Percentiles rank a stretch among this genome's conserved stretches.
These are phyloP conservation scores for Plasmodium blacklocki DNA, from an alignment of 169 alveolate genomes.

Conservation along the genomic window DNA sequence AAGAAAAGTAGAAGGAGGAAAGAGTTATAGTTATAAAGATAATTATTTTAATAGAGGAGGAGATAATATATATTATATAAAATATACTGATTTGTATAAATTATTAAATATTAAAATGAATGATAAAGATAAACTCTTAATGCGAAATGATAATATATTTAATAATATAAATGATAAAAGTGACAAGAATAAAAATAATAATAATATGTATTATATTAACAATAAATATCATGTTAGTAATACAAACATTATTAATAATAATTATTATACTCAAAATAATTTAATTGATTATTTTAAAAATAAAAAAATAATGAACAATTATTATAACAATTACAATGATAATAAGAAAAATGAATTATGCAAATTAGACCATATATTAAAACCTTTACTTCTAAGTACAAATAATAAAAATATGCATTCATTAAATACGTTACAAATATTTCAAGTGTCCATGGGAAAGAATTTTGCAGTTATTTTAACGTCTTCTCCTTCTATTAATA, in stretches of 20 bases:
- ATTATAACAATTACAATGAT: background rate
- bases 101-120: conserved; percentile 4
- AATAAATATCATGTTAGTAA: background rate
- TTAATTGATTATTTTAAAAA: too few species aligned
- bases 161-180: background rate
- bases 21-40: conserved; percentile 1
- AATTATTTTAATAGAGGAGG: conserved; percentile 58
- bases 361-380: conserved; percentile 16
- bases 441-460: conserved; percentile 55
- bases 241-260: background rate
- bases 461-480: conserved; percentile 47
- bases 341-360: background rate
- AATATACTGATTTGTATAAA: conserved; percentile 37
- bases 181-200: background rate
- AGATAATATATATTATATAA: conserved; percentile 57
- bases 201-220: conserved; percentile 6
- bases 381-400: conserved; percentile 24
- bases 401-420: conserved; percentile 2
- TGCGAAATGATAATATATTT: too few species aligned
- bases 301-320: too few species aligned
- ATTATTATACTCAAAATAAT: too few species aligned
- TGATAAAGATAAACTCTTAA: background rate
- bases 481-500: conserved; percentile 56
- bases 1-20: conserved; percentile 2
- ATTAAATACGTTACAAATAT: conserved; percentile 32